Evolutionary conservation across 768 basidiomycete species (phyloP).

Genomic region (Leccinum broughii): DNA sequence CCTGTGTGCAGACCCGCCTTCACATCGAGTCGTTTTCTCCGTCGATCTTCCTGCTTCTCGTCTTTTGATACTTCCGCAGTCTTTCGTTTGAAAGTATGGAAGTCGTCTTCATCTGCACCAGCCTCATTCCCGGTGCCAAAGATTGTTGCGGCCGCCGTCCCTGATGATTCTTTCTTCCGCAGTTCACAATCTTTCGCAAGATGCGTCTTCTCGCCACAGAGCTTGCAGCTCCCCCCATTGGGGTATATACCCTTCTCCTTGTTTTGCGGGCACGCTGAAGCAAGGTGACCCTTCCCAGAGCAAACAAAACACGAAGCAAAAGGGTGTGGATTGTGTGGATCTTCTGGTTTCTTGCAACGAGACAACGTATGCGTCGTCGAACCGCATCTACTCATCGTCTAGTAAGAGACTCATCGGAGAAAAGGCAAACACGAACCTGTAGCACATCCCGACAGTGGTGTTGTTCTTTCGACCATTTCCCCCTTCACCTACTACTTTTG

Average conservation of each 20-base stretch:
- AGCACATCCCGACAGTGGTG: constrained; percentile 57
- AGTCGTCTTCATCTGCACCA: constrained; percentile 95
- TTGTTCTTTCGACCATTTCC: constrained; percentile 28
- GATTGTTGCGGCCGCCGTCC: constrained; percentile 20
- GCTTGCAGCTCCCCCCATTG: constrained; percentile 86
- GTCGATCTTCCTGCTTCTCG: constrained; percentile 50
- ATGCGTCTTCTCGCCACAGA: constrained; percentile 84
- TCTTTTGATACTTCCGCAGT: constrained; percentile 59
- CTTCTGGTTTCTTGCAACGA: constrained; percentile 65
- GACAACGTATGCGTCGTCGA: constrained; percentile 77
- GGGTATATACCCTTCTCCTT: constrained; percentile 82
- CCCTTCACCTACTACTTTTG: constrained; percentile 38
- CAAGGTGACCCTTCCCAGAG: constrained; percentile 79
- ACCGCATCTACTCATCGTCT: constrained; percentile 60
- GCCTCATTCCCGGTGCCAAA: constrained; percentile 45
- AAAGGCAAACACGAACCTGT: constrained; percentile 51
- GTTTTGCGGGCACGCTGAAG: constrained; percentile 81
- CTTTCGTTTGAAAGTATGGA: constrained; percentile 74
- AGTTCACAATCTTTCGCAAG: constrained; percentile 81
- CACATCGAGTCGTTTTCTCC: constrained; percentile 43
- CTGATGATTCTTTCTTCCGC: constrained; percentile 52
- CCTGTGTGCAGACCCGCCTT: constrained; percentile 47
- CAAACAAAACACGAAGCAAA: constrained; percentile 95
- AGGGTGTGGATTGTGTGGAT: constrained; percentile 70
- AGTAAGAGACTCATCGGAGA: not conserved